These are phyloP conservation scores for Penicillium alfredii DNA, from an alignment of 495 filamentous ascomycete species.

Conservation along the genomic window DNA sequence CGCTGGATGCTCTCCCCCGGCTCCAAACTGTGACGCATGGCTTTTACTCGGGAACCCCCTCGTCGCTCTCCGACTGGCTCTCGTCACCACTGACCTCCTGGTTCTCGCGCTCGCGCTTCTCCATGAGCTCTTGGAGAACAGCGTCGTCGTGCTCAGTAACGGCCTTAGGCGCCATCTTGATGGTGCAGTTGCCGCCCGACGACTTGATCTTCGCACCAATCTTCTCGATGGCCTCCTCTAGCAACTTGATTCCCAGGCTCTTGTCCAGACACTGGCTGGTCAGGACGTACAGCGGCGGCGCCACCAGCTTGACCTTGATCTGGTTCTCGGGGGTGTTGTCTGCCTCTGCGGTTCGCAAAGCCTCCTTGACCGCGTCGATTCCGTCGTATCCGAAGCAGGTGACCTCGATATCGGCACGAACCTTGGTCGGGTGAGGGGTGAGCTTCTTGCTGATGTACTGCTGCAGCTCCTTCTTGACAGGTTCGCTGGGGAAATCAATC, in stretches of 20 bases:
- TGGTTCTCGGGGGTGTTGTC: conserved; percentile 82
- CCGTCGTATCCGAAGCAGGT: conserved; percentile 98
- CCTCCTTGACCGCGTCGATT: conserved; percentile 94
- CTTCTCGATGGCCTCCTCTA: conserved; percentile 83
- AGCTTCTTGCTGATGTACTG: conserved; percentile 93
- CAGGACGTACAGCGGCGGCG: conserved; percentile 88
- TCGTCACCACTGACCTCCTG: conserved; percentile 95
- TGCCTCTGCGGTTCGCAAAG: conserved; percentile 79
- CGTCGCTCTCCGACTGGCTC: conserved; percentile 87
- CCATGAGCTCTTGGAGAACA: conserved; percentile 94
- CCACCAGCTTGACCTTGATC: conserved; percentile 95
- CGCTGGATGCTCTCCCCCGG: conserved; percentile 12
- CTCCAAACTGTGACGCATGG: conserved; percentile 4
- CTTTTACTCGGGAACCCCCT: conserved; percentile 51
- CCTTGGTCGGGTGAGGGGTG: conserved; percentile 94
- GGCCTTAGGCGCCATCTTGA: conserved; percentile 97
- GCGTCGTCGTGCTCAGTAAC: conserved; percentile 98
- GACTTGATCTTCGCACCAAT: conserved; percentile 70
- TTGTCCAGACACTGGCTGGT: conserved; percentile 95
- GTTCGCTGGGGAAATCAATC: conserved; percentile 76
- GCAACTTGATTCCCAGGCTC: conserved; percentile 67
- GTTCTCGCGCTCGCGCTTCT: conserved; percentile 98
- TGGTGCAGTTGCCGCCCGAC: conserved; percentile 69
- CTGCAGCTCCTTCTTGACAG: conserved; percentile 81
- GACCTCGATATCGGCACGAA: conserved; percentile 95